phyloP scores from a whole-genome alignment of 495 filamentous ascomycete species.

The Elasticomyces elasticus region DNA sequence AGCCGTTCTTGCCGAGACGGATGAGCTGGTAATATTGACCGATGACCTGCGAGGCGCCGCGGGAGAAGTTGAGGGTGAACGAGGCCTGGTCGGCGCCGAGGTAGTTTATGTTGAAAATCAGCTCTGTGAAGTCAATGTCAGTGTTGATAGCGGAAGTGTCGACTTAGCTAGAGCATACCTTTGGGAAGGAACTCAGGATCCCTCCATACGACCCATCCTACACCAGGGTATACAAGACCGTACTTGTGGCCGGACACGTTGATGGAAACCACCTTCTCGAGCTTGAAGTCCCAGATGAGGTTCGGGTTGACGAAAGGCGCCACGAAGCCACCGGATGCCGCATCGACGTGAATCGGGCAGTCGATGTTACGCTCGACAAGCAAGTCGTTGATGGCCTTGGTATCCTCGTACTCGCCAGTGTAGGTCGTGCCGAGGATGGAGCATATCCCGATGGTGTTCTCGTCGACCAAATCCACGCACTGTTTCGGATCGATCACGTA shows the following conservation, averaged over 20 bases:
- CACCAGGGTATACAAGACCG: slow-evolving; percentile 71
- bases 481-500: slow-evolving; percentile 80
- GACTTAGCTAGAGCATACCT: slow-evolving; percentile 10
- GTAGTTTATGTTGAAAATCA: slow-evolving; percentile 98
- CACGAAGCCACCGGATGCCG: slow-evolving; percentile 82
- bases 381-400: slow-evolving; percentile 79
- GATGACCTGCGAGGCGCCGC: slow-evolving; percentile 84
- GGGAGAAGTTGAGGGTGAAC: slow-evolving; percentile 95
- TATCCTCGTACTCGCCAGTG: slow-evolving; percentile 92
- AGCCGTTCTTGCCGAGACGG: slow-evolving; percentile 80
- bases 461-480: slow-evolving; percentile 75
- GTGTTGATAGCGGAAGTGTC: not conserved
- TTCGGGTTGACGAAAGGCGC: slow-evolving; percentile 76
- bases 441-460: slow-evolving; percentile 94
- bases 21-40: slow-evolving; percentile 96
- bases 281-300: slow-evolving; percentile 77
- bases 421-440: slow-evolving; percentile 83
- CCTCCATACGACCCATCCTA: slow-evolving; percentile 88
- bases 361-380: slow-evolving; percentile 61
- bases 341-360: slow-evolving; percentile 82
- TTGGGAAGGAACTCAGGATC: slow-evolving; percentile 71
- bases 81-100: slow-evolving; percentile 90
- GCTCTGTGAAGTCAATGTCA: slow-evolving; percentile 37
- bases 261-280: slow-evolving; percentile 78
- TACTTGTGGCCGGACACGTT: slow-evolving; percentile 93